Conservation (phyloP, 2,329 filamentous ascomycete genomes). For the Talaromyces atroroseus region DNA sequence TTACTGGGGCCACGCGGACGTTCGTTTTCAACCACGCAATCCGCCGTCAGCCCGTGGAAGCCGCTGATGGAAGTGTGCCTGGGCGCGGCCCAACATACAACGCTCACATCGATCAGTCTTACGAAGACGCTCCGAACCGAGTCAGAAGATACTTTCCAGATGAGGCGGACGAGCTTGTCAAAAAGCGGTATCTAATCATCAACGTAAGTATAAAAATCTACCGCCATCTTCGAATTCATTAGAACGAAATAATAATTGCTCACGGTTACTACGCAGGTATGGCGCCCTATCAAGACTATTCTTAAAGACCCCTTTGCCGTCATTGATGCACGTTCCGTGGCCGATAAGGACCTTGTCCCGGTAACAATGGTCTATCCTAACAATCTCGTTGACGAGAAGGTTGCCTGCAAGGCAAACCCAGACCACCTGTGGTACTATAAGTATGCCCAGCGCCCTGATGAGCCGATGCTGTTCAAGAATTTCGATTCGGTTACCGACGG, state of each 20-base stretch:
- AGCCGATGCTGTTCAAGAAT: constrained; percentile 21
- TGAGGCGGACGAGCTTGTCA: neutral
- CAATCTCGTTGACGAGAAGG: constrained; percentile 17
- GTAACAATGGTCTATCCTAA: constrained; percentile 14
- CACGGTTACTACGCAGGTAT: constrained; percentile 19
- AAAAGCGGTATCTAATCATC: neutral
- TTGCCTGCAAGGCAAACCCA: constrained; percentile 12
- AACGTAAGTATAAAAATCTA: neutral
- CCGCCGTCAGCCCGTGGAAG: constrained; percentile 37
- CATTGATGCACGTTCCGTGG: constrained; percentile 18
- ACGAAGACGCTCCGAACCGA: constrained; percentile 8
- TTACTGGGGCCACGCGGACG: constrained; percentile 51
- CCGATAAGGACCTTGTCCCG: constrained; percentile 12
- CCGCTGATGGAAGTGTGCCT: constrained; percentile 14
- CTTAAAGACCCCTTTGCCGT: constrained; percentile 20
- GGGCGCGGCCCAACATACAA: constrained; percentile 18
- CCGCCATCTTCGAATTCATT: neutral
- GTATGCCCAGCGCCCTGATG: constrained; percentile 15
- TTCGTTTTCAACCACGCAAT: constrained; percentile 62
- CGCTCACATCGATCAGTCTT: constrained; percentile 19
- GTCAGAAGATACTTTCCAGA: neutral
- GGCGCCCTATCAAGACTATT: constrained; percentile 21
- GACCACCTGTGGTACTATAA: constrained; percentile 18
- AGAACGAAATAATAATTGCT: constrained; percentile 1
- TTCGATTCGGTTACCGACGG: constrained; percentile 16